phyloP scores from a whole-genome alignment of 345 rosid genomes.

The Arabidopsis suecica region DNA sequence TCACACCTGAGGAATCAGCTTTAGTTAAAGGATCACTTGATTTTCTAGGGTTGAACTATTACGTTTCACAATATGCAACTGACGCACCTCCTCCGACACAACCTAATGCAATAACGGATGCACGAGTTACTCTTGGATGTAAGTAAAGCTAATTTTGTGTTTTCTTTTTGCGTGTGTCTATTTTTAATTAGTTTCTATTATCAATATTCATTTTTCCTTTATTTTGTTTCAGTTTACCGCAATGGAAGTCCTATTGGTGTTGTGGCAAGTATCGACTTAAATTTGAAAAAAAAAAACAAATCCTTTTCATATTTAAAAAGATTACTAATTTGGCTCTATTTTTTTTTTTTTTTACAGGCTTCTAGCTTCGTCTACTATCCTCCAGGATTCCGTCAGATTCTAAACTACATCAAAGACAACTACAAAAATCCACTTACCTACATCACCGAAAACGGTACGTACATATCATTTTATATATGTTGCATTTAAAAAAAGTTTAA shows the following conservation, averaged over 20 bases:
- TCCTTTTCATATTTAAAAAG: neutral
- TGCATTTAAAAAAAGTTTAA: neutral
- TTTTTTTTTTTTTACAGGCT: neutral
- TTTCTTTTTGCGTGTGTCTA: neutral
- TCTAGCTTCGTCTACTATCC: slow-evolving; percentile 36
- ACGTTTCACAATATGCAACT: slow-evolving; percentile 40
- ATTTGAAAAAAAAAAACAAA: too few species aligned
- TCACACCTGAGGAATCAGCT: slow-evolving; percentile 25
- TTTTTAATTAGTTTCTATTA: too few species aligned
- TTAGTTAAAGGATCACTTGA: slow-evolving; percentile 46
- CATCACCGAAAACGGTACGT: slow-evolving; percentile 41
- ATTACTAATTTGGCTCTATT: neutral
- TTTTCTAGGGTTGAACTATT: slow-evolving; percentile 46
- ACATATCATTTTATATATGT: neutral
- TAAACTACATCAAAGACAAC: slow-evolving; percentile 30
- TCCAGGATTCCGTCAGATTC: slow-evolving; percentile 31
- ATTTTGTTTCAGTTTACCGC: slow-evolving; percentile 7
- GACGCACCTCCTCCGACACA: slow-evolving; percentile 23
- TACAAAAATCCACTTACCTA: slow-evolving; percentile 41
- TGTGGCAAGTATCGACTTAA: neutral
- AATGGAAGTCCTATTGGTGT: slow-evolving; percentile 36
- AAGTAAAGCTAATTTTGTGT: neutral
- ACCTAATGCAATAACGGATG: slow-evolving; percentile 30
- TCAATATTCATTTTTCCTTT: neutral
- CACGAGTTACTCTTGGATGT: slow-evolving; percentile 35